A percentile compares a stretch with the other conserved stretches of the same genome.
phyloP scores from a whole-genome alignment of 2,329 filamentous ascomycete genomes.

The Acarospora socialis region DNA sequence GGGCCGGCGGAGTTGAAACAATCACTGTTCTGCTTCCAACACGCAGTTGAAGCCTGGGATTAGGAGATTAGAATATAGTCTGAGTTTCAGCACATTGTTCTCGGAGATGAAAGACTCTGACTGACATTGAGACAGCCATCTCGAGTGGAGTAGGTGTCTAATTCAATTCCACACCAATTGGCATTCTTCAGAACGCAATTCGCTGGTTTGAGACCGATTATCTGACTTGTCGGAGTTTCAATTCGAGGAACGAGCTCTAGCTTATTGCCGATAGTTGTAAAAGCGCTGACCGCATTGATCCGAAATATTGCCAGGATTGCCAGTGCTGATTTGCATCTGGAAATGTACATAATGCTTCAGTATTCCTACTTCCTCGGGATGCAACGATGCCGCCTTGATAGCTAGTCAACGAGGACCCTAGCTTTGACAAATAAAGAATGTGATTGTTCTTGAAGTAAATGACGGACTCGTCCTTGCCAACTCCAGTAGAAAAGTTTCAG shows the following conservation, averaged over 20 bases:
- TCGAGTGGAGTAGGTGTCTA: conserved; percentile 41
- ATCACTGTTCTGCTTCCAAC: conserved; percentile 43
- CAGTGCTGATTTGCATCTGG: too few relatives aligned
- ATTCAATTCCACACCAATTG: conserved; percentile 57
- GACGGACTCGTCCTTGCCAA: too few relatives aligned
- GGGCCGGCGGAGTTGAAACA: conserved; percentile 48
- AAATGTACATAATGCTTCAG: too few relatives aligned
- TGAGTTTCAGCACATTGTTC: conserved; percentile 1
- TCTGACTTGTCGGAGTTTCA: conserved; percentile 20
- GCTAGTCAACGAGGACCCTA: too few relatives aligned
- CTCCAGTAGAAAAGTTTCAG: too few relatives aligned
- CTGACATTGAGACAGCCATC: conserved; percentile 44
- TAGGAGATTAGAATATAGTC: conserved; percentile 1
- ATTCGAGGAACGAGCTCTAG: conserved; percentile 6
- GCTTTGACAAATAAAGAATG: too few relatives aligned
- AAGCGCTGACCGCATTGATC: conserved; percentile 7
- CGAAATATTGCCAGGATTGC: too few relatives aligned
- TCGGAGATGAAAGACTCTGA: conserved; percentile 1
- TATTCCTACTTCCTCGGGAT: too few relatives aligned
- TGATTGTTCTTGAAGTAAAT: too few relatives aligned
- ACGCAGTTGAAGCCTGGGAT: conserved; percentile 30
- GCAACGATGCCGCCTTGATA: too few relatives aligned
- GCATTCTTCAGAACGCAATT: conserved; percentile 50
- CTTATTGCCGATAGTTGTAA: conserved; percentile 3
- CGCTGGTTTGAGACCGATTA: conserved; percentile 38